Evolutionary conservation across 2,329 filamentous ascomycete genomes (phyloP).

Genomic region (Paracoccidioides brasiliensis): DNA sequence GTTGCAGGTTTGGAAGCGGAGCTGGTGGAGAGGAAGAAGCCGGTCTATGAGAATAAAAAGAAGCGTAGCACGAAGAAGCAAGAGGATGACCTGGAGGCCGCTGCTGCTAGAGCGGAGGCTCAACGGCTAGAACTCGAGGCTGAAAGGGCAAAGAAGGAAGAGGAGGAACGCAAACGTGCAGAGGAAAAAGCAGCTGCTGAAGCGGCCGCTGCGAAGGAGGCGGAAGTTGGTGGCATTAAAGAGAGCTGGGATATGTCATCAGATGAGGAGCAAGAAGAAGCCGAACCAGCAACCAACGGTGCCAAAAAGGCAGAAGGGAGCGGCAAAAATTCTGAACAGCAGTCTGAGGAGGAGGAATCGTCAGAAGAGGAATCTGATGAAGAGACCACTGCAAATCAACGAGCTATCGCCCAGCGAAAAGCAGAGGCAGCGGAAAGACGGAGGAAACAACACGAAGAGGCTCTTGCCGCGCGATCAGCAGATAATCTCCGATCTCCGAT

Average conservation of each 20-base stretch:
- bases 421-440: slow-evolving; percentile 78
- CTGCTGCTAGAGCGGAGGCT: slow-evolving; percentile 34
- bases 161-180: slow-evolving; percentile 30
- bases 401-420: slow-evolving; percentile 64
- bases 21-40: slow-evolving; percentile 62
- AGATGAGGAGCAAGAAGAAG: slow-evolving; percentile 54
- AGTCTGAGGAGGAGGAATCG: slow-evolving; percentile 49
- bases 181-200: slow-evolving; percentile 68
- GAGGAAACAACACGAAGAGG: slow-evolving; percentile 81
- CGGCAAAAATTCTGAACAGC: slow-evolving; percentile 37
- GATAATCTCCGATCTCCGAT: slow-evolving; percentile 95
- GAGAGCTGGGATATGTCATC: slow-evolving; percentile 76
- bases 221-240: slow-evolving; percentile 65
- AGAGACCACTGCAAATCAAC: slow-evolving; percentile 57
- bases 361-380: slow-evolving; percentile 52
- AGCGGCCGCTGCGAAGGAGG: slow-evolving; percentile 70
- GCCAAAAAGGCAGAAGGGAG: slow-evolving; percentile 13
- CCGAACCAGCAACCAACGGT: slow-evolving; percentile 18
- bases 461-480: slow-evolving; percentile 77
- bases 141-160: slow-evolving; percentile 43
- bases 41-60: slow-evolving; percentile 53
- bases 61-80: slow-evolving; percentile 57
- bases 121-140: slow-evolving; percentile 40
- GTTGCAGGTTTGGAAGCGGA: slow-evolving; percentile 31
- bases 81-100: slow-evolving; percentile 40